phyloP scores from a whole-genome alignment of 345 rosid species.

The Eucalyptus grandis region DNA sequence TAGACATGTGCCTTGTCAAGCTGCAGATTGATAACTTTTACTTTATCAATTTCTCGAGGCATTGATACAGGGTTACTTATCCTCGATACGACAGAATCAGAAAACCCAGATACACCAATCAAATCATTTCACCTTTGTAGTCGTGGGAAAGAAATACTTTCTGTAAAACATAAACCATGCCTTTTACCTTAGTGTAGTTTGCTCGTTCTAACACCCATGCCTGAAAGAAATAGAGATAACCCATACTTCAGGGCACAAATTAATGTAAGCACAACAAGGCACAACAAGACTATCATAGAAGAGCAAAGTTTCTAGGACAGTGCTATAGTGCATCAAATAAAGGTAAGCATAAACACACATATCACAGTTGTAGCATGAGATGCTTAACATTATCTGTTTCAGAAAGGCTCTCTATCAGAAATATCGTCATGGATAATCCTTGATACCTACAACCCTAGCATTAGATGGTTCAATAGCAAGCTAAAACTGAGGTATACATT shows the following conservation, averaged over 20 bases:
- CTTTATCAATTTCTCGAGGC: not conserved
- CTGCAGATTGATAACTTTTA: not conserved
- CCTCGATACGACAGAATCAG: not conserved
- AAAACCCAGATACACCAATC: not conserved
- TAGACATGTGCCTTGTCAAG: not conserved
- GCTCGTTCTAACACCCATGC: conserved; percentile 66
- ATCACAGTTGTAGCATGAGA: not conserved
- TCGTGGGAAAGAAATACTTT: not conserved
- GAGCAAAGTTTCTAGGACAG: not conserved
- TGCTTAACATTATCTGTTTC: not conserved
- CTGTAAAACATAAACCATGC: not conserved
- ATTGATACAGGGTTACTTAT: not conserved
- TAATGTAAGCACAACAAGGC: not conserved
- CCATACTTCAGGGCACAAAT: not conserved
- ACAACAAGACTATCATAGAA: not conserved
- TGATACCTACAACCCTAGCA: not conserved
- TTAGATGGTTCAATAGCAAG: not conserved
- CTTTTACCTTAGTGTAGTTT: conserved; percentile 71
- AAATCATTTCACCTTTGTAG: not conserved
- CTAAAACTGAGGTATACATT: not conserved
- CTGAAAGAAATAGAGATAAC: conserved; percentile 19
- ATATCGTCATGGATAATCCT: not conserved
- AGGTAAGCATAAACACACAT: not conserved
- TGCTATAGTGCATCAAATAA: not conserved
- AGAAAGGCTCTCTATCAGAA: not conserved